These are phyloP conservation scores for Fusarium acutatum DNA, from an alignment of 2,329 filamentous ascomycete genomes.

Conservation along the genomic window DNA sequence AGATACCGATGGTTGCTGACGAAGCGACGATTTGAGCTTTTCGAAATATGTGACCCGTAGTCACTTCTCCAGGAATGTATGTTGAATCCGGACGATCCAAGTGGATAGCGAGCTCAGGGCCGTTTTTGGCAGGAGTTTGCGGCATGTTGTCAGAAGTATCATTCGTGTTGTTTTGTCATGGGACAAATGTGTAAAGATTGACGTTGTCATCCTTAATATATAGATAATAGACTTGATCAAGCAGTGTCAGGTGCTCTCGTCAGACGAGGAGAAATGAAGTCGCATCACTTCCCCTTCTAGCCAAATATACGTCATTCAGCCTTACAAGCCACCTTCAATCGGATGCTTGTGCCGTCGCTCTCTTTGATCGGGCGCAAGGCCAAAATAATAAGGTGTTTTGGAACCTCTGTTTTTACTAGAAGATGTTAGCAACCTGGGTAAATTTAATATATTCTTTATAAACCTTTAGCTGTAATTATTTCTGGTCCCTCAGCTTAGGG, in stretches of 20 bases:
- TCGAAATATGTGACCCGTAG: background rate
- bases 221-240: background rate
- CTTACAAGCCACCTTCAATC: background rate
- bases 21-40: background rate
- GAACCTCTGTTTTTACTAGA: background rate
- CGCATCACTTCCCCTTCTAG: background rate
- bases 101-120: background rate
- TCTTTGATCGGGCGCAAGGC: background rate
- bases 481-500: background rate
- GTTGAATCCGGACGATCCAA: background rate
- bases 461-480: background rate
- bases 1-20: accelerated
- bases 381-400: accelerated
- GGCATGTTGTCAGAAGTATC: background rate
- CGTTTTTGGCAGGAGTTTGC: background rate
- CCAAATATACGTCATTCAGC: background rate
- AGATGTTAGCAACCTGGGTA: background rate
- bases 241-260: background rate
- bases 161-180: background rate
- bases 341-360: background rate
- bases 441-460: background rate
- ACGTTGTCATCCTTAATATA: too few relatives aligned
- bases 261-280: background rate
- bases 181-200: accelerated
- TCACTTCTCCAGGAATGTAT: background rate